A percentile compares a stretch with the other conserved stretches of the same genome.
Conservation (phyloP, 1,284 basidiomycete genomes). For the Cryptococcus neoformans region DNA sequence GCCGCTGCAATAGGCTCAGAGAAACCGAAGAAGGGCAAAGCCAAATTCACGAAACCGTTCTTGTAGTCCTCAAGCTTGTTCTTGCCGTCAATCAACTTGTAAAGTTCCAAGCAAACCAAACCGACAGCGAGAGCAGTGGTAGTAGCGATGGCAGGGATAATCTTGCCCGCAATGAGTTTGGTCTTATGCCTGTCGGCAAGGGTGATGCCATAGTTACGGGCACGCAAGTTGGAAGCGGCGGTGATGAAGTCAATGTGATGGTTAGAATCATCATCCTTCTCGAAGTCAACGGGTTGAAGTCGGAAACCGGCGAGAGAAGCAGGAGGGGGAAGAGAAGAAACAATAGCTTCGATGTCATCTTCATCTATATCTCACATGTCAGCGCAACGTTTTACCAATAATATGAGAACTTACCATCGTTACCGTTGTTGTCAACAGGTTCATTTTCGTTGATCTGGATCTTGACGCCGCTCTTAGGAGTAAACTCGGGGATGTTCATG, state of each 20-base stretch:
- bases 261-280: conserved; percentile 99
- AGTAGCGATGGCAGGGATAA: conserved; percentile 98
- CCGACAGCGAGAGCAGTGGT: conserved; percentile 95
- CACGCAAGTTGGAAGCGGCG: conserved; percentile 94
- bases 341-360: conserved; percentile 57
- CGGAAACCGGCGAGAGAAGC: conserved; percentile 92
- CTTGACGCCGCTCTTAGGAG: conserved; percentile 86
- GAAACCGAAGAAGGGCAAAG: conserved; percentile 98
- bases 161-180: conserved; percentile 99
- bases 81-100: conserved; percentile 98
- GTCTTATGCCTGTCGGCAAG: conserved; percentile 89
- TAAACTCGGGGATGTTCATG: conserved; percentile 90
- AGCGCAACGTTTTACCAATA: background rate
- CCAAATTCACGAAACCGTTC: conserved; percentile 98
- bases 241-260: conserved; percentile 99
- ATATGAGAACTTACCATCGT: conserved; percentile 43
- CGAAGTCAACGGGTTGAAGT: conserved; percentile 92
- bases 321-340: conserved; percentile 73
- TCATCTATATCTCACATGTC: conserved; percentile 16
- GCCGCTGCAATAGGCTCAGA: conserved; percentile 94
- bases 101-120: conserved; percentile 92
- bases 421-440: conserved; percentile 61
- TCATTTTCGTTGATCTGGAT: conserved; percentile 96
- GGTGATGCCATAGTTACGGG: conserved; percentile 90
- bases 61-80: conserved; percentile 91